Conservation (phyloP, 805 yeast genomes). For the Pichia gijzeniarum region DNA sequence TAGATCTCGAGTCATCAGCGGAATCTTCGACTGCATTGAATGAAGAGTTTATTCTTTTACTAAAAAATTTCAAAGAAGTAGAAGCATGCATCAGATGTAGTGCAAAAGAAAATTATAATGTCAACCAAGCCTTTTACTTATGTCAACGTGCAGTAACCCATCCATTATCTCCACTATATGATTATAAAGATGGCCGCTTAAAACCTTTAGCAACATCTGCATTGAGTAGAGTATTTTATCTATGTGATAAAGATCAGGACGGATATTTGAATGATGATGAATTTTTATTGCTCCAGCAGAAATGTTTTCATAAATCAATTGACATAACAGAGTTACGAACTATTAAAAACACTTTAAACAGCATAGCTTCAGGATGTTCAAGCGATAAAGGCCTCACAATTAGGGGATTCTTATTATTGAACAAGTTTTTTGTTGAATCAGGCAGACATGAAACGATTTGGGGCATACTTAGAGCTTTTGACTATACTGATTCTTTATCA, state of each 20-base stretch:
- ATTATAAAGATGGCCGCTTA: conserved; percentile 78
- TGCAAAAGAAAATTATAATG: conserved; percentile 77
- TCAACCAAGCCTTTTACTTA: conserved; percentile 85
- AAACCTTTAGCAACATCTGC: conserved; percentile 77
- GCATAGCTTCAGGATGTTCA: conserved; percentile 24
- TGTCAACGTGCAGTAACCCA: conserved; percentile 91
- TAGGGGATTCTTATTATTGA: conserved; percentile 71
- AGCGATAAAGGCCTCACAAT: conserved; percentile 52
- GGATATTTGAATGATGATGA: conserved; percentile 71
- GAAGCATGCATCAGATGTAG: conserved; percentile 88
- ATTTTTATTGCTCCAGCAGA: conserved; percentile 58
- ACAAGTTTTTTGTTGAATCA: conserved; percentile 76
- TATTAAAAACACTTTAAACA: conserved; percentile 33
- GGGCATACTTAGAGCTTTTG: conserved; percentile 86
- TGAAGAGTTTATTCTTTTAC: conserved; percentile 80
- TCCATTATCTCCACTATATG: conserved; percentile 89
- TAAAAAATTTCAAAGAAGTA: conserved; percentile 88
- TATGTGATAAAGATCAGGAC: conserved; percentile 88
- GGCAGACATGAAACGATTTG: conserved; percentile 97
- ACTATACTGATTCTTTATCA: conserved; percentile 88
- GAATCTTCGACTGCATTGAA: conserved; percentile 42
- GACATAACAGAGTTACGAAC: conserved; percentile 42
- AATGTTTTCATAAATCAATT: conserved; percentile 59
- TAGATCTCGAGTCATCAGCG: conserved; percentile 20
- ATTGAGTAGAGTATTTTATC: conserved; percentile 69